Evolutionary conservation across 1,284 basidiomycete genomes (phyloP).

Genomic region (Leccinum pachyderme): DNA sequence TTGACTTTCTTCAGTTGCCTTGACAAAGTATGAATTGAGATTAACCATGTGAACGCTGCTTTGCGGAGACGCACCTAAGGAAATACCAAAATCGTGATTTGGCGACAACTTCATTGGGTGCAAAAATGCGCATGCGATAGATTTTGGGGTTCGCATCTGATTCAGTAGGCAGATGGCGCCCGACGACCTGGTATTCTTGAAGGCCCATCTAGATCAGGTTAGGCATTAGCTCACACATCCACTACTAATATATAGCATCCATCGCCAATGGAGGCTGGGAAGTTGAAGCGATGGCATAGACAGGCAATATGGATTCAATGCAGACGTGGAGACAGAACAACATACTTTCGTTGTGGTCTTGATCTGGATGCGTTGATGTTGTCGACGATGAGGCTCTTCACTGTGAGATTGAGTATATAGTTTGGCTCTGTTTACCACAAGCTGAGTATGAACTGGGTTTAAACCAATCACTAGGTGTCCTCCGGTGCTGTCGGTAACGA

Average conservation of each 20-base stretch:
- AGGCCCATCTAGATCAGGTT: conserved; percentile 43
- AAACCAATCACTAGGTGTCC: not conserved
- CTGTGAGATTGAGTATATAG: conserved; percentile 11
- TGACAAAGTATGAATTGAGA: conserved; percentile 9
- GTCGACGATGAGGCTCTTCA: conserved; percentile 17
- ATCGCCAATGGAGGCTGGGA: conserved; percentile 12
- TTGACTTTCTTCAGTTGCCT: conserved; percentile 99
- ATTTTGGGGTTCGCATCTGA: conserved; percentile 92
- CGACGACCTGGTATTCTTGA: conserved; percentile 94
- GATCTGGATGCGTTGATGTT: conserved; percentile 28
- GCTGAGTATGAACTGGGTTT: conserved; percentile 13
- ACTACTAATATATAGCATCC: conserved; percentile 20
- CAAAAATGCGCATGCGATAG: conserved; percentile 99
- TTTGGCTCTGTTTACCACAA: conserved; percentile 30
- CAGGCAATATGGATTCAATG: not conserved
- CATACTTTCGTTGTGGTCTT: conserved; percentile 28
- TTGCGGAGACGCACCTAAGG: conserved; percentile 58
- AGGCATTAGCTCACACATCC: conserved; percentile 27
- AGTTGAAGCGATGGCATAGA: not conserved
- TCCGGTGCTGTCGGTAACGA: too few species aligned
- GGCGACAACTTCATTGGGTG: conserved; percentile 96
- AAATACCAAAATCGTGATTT: conserved; percentile 99
- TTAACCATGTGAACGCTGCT: not conserved
- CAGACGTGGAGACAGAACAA: not conserved
- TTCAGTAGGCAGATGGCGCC: conserved; percentile 95